Conservation (phyloP, 2,329 filamentous ascomycete genomes). For the Fusarium sp. region DNA sequence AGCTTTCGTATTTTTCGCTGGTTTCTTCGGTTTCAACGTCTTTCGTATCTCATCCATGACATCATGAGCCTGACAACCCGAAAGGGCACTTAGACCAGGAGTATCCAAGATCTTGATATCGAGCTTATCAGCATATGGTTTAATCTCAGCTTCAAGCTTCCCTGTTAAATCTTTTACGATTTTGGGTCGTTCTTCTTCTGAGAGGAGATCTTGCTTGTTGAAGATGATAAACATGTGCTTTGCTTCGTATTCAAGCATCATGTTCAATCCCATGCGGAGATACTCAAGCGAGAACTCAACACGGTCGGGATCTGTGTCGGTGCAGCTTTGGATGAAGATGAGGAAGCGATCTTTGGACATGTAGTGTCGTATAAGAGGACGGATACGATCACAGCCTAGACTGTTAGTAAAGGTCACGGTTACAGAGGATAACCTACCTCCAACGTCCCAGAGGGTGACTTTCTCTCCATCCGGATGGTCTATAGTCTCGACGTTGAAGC, state of each 20-base stretch:
- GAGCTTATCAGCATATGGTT: slow-evolving; percentile 2
- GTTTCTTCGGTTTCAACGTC: slow-evolving; percentile 7
- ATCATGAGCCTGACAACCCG: slow-evolving; percentile 13
- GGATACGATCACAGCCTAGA: slow-evolving; percentile 42
- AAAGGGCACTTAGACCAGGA: slow-evolving; percentile 36
- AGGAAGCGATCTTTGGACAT: slow-evolving; percentile 38
- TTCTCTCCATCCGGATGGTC: slow-evolving; percentile 28
- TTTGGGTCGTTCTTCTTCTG: slow-evolving; percentile 10
- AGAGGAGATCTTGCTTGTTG: slow-evolving; percentile 46
- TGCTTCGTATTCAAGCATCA: slow-evolving; percentile 30
- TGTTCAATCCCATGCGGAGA: slow-evolving; percentile 32
- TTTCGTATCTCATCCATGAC: slow-evolving; percentile 31
- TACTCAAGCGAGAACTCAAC: slow-evolving; percentile 42
- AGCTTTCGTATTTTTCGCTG: neutral
- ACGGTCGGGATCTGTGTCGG: slow-evolving; percentile 34
- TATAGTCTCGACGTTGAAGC: slow-evolving; percentile 91
- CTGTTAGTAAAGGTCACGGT: neutral
- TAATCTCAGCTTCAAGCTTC: slow-evolving; percentile 24
- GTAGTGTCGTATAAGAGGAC: slow-evolving; percentile 42
- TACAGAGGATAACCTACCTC: slow-evolving; percentile 26
- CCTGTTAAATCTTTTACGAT: slow-evolving; percentile 18
- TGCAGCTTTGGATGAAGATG: slow-evolving; percentile 44
- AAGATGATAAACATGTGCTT: slow-evolving; percentile 44
- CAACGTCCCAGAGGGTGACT: slow-evolving; percentile 43
- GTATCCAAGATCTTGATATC: slow-evolving; percentile 34